These are phyloP conservation scores for Pseudogymnoascus sp. DNA, from an alignment of 2,329 filamentous ascomycete species.

Conservation along the genomic window DNA sequence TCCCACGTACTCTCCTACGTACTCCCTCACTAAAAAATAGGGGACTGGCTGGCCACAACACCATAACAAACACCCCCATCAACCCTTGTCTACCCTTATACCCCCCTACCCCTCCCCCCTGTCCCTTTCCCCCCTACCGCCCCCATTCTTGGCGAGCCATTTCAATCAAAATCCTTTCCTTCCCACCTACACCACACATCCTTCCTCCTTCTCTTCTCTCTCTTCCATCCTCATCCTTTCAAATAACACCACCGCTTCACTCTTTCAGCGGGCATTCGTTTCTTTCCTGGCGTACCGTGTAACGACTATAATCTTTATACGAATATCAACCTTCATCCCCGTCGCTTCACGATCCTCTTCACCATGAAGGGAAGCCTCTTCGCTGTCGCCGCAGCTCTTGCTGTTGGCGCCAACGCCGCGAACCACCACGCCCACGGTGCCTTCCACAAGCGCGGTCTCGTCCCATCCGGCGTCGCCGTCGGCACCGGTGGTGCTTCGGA, in stretches of 20 bases:
- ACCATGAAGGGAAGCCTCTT: constrained; percentile 69
- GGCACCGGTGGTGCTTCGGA: constrained; percentile 28
- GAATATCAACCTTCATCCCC: constrained; percentile 8
- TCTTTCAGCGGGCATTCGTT: constrained; percentile 82
- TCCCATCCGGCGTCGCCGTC: constrained; percentile 22
- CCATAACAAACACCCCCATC: not conserved
- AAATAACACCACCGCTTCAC: constrained; percentile 59
- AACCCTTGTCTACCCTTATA: not conserved
- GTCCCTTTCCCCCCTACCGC: too few species aligned
- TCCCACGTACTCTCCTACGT: too few species aligned
- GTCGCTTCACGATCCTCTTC: constrained; percentile 20
- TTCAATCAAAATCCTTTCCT: not conserved
- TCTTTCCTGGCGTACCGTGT: constrained; percentile 18
- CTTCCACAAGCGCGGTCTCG: constrained; percentile 44
- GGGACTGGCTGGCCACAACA: too few species aligned
- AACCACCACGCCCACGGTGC: constrained; percentile 56
- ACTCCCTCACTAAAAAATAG: not conserved
- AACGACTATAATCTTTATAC: not conserved
- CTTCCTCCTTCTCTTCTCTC: constrained; percentile 26
- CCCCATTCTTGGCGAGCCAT: not conserved
- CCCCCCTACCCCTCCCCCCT: too few species aligned
- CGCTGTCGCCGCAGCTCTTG: constrained; percentile 55
- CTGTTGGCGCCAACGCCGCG: constrained; percentile 46
- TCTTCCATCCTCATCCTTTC: constrained; percentile 24
- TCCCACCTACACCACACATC: constrained; percentile 14